Base-by-base conservation (phyloP, 768 basidiomycete genomes). In the Mycena galopus region DNA sequence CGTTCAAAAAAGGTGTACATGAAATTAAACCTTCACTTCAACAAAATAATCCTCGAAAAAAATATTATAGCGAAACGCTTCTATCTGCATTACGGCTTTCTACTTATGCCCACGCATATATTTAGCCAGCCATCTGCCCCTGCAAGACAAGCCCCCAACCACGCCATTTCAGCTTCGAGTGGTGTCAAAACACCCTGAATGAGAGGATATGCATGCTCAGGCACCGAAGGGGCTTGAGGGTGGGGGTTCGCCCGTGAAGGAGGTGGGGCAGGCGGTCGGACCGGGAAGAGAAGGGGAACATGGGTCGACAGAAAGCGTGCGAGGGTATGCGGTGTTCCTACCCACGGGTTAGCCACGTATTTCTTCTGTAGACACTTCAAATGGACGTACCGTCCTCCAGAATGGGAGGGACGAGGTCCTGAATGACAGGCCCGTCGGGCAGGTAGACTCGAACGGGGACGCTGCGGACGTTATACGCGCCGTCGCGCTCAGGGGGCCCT, bases 61-160 rank as follows among this genome's bases (percentile, higher is more conserved):
- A 60, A 70, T 63, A 3, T 12, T 47, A 47, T 47, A 47, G 7
- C 19, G n/a, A n/a, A n/a, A n/a, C n/a, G n/a, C n/a, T n/a, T n/a
- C n/a, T n/a, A n/a, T 17, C 25, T 33, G 64, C 23, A 65, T 73
- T 79, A n/a, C n/a, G n/a, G n/a, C n/a, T n/a, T n/a, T n/a, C n/a
- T n/a, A n/a, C n/a, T n/a, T n/a, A n/a, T n/a, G n/a, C n/a, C n/a
- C n/a, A n/a, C n/a, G 78, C 96, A 97, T 64, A 98, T 87, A 79
- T 94, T 94, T 30, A 97, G 87, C 96, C 97, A 99, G 6, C 98
- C 98, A 78, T 99, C 98, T 16, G 96, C 95, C 9, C 96, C 96
- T 16, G 93, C 90, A 82, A 98, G 84, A 77, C 96, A 96, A 23
- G 94, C 92, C 12, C 95, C 94, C n/a, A 99, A 81, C 97, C 97